Conservation (phyloP, 2,329 filamentous ascomycete species). For the Fusarium robinianum region DNA sequence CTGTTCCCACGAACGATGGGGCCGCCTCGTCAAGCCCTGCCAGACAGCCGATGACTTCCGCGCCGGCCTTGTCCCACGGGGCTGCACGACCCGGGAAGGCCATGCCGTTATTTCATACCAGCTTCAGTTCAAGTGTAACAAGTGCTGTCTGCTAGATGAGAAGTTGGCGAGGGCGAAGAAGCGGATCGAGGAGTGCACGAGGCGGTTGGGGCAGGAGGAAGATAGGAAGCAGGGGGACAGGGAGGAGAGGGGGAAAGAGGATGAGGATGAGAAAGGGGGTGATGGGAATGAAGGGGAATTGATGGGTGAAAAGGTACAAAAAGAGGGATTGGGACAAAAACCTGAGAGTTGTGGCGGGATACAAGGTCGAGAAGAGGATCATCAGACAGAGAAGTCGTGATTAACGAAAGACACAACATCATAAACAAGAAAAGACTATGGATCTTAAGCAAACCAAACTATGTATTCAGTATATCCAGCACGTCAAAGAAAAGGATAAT, state of each 20-base stretch:
- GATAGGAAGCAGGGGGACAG: slow-evolving; percentile 3
- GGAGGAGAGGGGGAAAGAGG: neutral
- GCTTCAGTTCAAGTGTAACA: slow-evolving; percentile 30
- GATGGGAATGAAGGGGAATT: slow-evolving; percentile 3
- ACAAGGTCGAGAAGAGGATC: neutral
- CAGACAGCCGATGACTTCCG: slow-evolving; percentile 18
- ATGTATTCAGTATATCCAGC: too few relatives aligned
- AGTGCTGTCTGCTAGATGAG: slow-evolving; percentile 27
- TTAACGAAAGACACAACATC: too few relatives aligned
- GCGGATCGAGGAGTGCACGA: slow-evolving; percentile 21
- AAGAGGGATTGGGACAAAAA: neutral
- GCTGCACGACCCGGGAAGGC: slow-evolving; percentile 28
- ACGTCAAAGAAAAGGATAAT: too few relatives aligned
- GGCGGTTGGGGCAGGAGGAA: slow-evolving; percentile 4
- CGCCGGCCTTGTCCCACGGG: slow-evolving; percentile 3
- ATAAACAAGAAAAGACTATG: too few relatives aligned
- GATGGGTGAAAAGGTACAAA: neutral
- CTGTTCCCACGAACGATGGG: slow-evolving; percentile 37
- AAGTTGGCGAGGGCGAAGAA: slow-evolving; percentile 21
- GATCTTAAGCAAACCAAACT: too few relatives aligned
- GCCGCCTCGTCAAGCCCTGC: slow-evolving; percentile 33
- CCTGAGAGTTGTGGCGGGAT: neutral
- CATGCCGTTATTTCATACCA: slow-evolving; percentile 32
- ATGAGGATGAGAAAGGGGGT: neutral
- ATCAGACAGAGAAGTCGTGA: too few relatives aligned